Evolutionary conservation across 2,329 filamentous ascomycete species (phyloP), one percentile per base, ranked within the genome.

Genomic region (Neobulgaria alba): DNA sequence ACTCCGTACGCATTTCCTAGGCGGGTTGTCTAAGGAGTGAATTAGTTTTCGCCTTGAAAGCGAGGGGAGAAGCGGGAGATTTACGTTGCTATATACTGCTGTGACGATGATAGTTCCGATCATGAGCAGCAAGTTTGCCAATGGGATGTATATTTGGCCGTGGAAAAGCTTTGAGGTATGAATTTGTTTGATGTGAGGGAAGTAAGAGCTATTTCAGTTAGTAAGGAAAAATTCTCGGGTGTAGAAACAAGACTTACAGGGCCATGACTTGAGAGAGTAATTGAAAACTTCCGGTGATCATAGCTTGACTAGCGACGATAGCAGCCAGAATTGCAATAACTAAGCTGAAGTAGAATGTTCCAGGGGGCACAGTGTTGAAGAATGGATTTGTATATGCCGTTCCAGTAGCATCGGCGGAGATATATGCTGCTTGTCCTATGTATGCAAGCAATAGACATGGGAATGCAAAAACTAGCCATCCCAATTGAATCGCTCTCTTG

Each of bases 41-140:
- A n/a, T 46, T 29, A 39, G 26, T 32, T 32, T 32, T 32, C 14
- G 15, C 5, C 5, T 8, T 9, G 15, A 32, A 33, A 33, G 10
- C 17, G 3, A 33, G 4, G 31, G 31, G 10, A 18, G 32, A 9
- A 30, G 19, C 12, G 39, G 16, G 26, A 21, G 9, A 48, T 68
- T 58, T 49, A 75, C 72, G 51, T 85, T 82, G 57, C 79, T 83
- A 63, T 85, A 88, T 2, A 85, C 73, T 0, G 75, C 77, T 1
- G 84, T 82, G 7, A 88, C 77, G 7, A 87, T 64, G n/a, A 90
- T 71, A 1, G 81, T 81, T 2, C 82, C 82, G 21, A 83, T 66
- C 78, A 88, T 82, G 47, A 89, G 67, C 1, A 88, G 63, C 80
- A 83, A 88, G 55, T 89, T 89, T 3, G 78, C 76, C 10, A 84